These are phyloP conservation scores for Fraxinus excelsior DNA, from an alignment of 257 asterid genomes.

Conservation along the genomic window DNA sequence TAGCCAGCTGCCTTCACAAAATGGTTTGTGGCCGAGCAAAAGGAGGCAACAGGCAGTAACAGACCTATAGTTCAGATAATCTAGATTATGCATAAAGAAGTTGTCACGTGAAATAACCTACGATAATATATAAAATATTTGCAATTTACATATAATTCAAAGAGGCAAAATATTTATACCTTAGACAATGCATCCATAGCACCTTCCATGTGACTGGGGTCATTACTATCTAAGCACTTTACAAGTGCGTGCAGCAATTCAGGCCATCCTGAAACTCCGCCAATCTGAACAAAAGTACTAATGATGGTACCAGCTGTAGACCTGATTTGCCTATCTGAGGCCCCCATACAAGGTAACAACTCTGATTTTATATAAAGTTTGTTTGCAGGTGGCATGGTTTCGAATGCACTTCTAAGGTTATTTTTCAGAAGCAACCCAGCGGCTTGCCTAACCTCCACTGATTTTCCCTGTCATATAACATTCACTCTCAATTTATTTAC, in stretches of 20 bases:
- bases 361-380: slow-evolving; percentile 75
- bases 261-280: slow-evolving; percentile 85
- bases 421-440: slow-evolving; percentile 95
- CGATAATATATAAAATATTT: not conserved
- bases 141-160: slow-evolving; percentile 11
- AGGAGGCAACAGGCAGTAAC: slow-evolving; percentile 5
- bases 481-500: slow-evolving; percentile 17
- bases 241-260: slow-evolving; percentile 83
- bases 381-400: slow-evolving; percentile 65
- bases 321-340: slow-evolving; percentile 82
- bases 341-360: slow-evolving; percentile 87
- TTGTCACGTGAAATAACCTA: slow-evolving; percentile 3
- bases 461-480: slow-evolving; percentile 65
- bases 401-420: slow-evolving; percentile 62
- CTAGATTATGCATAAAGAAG: slow-evolving; percentile 5
- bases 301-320: slow-evolving; percentile 92
- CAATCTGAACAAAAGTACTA: slow-evolving; percentile 85
- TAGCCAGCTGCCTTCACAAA: slow-evolving; percentile 5
- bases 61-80: slow-evolving; percentile 6
- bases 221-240: slow-evolving; percentile 91
- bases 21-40: slow-evolving; percentile 4
- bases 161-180: slow-evolving; percentile 44
- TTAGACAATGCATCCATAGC: slow-evolving; percentile 99
- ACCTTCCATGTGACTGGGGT: slow-evolving; percentile 88
- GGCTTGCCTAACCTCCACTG: slow-evolving; percentile 94